Base-by-base conservation (phyloP, 1,284 basidiomycete genomes). In the Marasmius oreades region DNA sequence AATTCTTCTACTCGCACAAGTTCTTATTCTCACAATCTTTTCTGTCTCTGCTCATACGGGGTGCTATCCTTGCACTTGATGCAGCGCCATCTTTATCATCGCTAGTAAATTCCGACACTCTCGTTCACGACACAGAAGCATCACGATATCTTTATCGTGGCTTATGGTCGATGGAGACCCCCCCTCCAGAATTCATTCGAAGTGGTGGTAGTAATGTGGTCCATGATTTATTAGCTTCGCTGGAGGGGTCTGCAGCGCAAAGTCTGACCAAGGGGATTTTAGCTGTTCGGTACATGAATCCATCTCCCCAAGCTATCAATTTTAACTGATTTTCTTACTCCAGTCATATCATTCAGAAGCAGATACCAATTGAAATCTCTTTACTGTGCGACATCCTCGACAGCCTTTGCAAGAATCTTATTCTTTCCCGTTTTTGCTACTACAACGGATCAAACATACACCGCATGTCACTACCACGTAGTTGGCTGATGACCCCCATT, bases 381-480 rank as follows among this genome's bases (percentile, higher is more conserved):
- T 23, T 59, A n/a, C 36, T 59, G 2, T 59, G 58, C 43, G 52
- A 59, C 33, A 20, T 56, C 22, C 16, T 59, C 23, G 58, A 59
- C 18, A 36, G 37, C 23, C 26, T 59, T 5, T 53, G 45, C 34
- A 46, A 42, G 18, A 44, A 48, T 12, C 34, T 56, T 7, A 24
- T 59, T 31, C 22, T 59, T 10, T 51, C 52, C 24, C n/a, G 23
- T n/a, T 26, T 31, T 37, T 50, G 31, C 12, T 23, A 18, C 23
- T 31, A 47, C 26, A 6, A 52, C n/a, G 42, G 50, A 18, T 1
- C 14, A 10, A 43, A 33, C 6, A 18, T 51, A 20, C 58, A 59
- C 39, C 51, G 53, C 34, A 42, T 59, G 18, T 56, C 52, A 14
- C 42, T 59, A 8, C 58, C 58, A 3, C 51, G 52, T 5, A 56